phyloP scores from a whole-genome alignment of 2,329 filamentous ascomycete species.

The Sphaceloma murrayae region DNA sequence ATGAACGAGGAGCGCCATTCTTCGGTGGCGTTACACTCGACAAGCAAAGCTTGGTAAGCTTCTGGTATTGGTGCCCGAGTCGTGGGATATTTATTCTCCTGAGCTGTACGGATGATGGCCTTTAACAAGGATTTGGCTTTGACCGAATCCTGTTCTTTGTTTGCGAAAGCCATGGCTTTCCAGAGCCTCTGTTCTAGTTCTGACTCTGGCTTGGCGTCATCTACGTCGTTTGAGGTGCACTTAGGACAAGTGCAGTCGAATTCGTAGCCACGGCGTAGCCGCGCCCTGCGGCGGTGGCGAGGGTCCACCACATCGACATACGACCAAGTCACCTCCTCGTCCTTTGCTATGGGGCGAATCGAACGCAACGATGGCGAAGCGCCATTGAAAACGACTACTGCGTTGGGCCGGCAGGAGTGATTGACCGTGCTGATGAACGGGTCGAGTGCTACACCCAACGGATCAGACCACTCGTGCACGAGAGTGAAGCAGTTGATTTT shows the following conservation, averaged over 20 bases:
- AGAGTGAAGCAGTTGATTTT: conserved; percentile 51
- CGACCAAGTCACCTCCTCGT: conserved; percentile 51
- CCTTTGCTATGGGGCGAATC: conserved; percentile 42
- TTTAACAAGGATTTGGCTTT: conserved; percentile 34
- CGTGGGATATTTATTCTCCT: conserved; percentile 24
- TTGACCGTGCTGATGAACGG: conserved; percentile 47
- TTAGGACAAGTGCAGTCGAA: conserved; percentile 49
- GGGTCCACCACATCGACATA: conserved; percentile 52
- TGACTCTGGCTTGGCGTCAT: conserved; percentile 31
- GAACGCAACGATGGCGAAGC: conserved; percentile 43
- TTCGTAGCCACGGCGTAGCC: conserved; percentile 47
- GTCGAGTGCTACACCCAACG: conserved; percentile 50
- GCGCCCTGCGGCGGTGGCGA: conserved; percentile 40
- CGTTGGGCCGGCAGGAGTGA: conserved; percentile 54
- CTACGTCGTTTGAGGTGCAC: conserved; percentile 34
- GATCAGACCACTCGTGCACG: conserved; percentile 46
- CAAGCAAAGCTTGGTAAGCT: conserved; percentile 45
- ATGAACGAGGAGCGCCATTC: conserved; percentile 31
- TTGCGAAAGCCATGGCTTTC: conserved; percentile 22
- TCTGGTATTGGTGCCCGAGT: conserved; percentile 47
- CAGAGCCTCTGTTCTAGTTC: conserved; percentile 12
- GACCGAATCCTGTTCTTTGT: conserved; percentile 25
- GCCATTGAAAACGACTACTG: conserved; percentile 48
- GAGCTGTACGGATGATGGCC: conserved; percentile 5
- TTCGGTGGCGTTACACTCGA: conserved; percentile 36